A percentile compares a stretch with the other conserved stretches of the same genome.
Conservation (phyloP, 1,284 basidiomycete species). For the Laetiporus sulphureus region DNA sequence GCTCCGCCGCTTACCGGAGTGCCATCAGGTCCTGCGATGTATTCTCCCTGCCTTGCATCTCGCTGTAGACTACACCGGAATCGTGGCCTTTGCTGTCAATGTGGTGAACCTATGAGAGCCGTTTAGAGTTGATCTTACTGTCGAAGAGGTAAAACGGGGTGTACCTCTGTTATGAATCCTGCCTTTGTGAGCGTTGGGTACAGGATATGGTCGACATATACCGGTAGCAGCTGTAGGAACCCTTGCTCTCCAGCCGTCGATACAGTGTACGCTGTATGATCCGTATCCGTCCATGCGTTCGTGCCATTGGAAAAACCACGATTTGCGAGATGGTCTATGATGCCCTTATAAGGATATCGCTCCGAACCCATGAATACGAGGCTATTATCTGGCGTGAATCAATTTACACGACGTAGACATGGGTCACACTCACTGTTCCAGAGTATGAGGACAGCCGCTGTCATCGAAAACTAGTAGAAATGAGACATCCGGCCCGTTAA, state of each 20-base stretch:
- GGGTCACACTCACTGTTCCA: conserved; percentile 72
- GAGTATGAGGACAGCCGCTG: conserved; percentile 88
- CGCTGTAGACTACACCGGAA: conserved; percentile 94
- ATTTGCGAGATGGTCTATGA: conserved; percentile 96
- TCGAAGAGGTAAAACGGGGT: conserved; percentile 9
- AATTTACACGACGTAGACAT: neutral
- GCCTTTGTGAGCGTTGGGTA: conserved; percentile 92
- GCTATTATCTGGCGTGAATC: conserved; percentile 29
- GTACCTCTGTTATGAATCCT: conserved; percentile 88
- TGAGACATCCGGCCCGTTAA: neutral
- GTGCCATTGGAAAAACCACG: conserved; percentile 93
- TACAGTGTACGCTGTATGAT: conserved; percentile 93
- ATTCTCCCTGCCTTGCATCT: conserved; percentile 98
- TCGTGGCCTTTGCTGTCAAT: conserved; percentile 88
- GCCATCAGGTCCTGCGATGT: conserved; percentile 88
- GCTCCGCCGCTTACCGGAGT: conserved; percentile 46
- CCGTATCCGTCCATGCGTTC: conserved; percentile 81
- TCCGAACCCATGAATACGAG: conserved; percentile 93
- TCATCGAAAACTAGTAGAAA: conserved; percentile 75
- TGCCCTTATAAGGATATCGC: conserved; percentile 94
- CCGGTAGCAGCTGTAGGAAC: conserved; percentile 89
- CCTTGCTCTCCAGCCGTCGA: conserved; percentile 97
- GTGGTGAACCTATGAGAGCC: conserved; percentile 69
- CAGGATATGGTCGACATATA: conserved; percentile 96
- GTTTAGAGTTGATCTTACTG: conserved; percentile 5